Evolutionary conservation across 1,284 basidiomycete genomes (phyloP).

Genomic region (Tausonia pullulans): DNA sequence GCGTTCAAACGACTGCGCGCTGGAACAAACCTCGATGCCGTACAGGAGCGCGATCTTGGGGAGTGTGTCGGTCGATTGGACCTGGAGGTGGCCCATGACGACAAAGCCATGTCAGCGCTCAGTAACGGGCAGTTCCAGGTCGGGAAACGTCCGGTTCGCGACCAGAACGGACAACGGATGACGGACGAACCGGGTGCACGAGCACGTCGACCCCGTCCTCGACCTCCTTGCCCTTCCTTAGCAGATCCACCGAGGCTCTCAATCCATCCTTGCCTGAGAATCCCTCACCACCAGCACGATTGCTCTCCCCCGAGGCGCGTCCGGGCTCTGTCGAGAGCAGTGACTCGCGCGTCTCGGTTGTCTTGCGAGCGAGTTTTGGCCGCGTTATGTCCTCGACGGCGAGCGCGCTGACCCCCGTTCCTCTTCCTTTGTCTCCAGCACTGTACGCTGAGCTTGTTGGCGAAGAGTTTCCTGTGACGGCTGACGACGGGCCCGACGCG

Average conservation of each 20-base stretch:
- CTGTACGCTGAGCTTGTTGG: no score
- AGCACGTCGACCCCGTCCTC: slow-evolving; percentile 34
- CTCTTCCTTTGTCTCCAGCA: background rate
- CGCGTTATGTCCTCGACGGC: background rate
- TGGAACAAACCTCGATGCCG: slow-evolving; percentile 52
- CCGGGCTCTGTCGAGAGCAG: background rate
- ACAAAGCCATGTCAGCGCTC: background rate
- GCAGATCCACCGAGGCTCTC: background rate
- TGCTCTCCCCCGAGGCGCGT: no score
- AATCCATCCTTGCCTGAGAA: background rate
- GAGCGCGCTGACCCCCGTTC: background rate
- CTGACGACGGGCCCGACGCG: no score
- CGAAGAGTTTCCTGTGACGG: no score
- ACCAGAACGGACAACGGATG: no score
- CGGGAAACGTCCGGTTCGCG: background rate
- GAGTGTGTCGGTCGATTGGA: slow-evolving; percentile 61
- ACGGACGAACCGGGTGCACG: slow-evolving; percentile 34
- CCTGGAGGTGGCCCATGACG: slow-evolving; percentile 31
- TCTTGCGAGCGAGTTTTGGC: slow-evolving; percentile 4
- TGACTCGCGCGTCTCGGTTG: slow-evolving; percentile 9
- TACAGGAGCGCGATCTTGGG: slow-evolving; percentile 77
- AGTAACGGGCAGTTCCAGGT: background rate
- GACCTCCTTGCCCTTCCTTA: background rate
- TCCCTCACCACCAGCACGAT: background rate
- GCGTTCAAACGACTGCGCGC: background rate